phyloP scores from a whole-genome alignment of 768 basidiomycete genomes.

The Trametes cinnabarina region DNA sequence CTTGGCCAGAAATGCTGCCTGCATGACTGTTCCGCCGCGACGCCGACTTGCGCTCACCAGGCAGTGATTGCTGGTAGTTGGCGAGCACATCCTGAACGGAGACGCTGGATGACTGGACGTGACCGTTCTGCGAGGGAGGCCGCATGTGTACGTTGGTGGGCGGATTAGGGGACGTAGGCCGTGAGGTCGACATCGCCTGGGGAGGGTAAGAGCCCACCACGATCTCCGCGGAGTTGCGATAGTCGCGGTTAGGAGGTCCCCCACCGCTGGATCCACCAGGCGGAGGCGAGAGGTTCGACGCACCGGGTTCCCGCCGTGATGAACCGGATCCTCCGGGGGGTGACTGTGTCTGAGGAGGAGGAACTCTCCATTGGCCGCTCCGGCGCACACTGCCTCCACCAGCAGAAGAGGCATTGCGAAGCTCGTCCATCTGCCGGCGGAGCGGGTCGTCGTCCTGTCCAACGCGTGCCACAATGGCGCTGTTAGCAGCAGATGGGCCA shows the following conservation, averaged over 20 bases:
- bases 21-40: constrained; percentile 51
- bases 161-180: constrained; percentile 70
- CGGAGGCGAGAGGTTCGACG: constrained; percentile 38
- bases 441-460: constrained; percentile 55
- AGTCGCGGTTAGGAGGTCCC: constrained; percentile 47
- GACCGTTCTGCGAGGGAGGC: constrained; percentile 43
- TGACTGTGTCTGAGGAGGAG: constrained; percentile 15
- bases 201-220: constrained; percentile 76
- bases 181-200: constrained; percentile 47
- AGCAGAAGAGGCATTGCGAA: constrained; percentile 28
- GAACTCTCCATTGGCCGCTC: constrained; percentile 28
- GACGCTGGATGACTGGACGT: constrained; percentile 45
- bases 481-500: constrained; percentile 16
- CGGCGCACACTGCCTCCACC: constrained; percentile 49
- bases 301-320: constrained; percentile 12
- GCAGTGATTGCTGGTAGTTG: constrained; percentile 82
- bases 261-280: constrained; percentile 26
- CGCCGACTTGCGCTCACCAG: constrained; percentile 72
- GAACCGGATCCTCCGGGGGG: constrained; percentile 17
- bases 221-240: constrained; percentile 69
- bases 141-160: constrained; percentile 78
- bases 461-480: constrained; percentile 27
- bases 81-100: constrained; percentile 70
- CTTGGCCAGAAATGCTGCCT: constrained; percentile 32
- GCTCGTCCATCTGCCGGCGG: constrained; percentile 61